phyloP scores from a whole-genome alignment of 192 early-diverging fungal species.

The Backusella parvicylindrica region DNA sequence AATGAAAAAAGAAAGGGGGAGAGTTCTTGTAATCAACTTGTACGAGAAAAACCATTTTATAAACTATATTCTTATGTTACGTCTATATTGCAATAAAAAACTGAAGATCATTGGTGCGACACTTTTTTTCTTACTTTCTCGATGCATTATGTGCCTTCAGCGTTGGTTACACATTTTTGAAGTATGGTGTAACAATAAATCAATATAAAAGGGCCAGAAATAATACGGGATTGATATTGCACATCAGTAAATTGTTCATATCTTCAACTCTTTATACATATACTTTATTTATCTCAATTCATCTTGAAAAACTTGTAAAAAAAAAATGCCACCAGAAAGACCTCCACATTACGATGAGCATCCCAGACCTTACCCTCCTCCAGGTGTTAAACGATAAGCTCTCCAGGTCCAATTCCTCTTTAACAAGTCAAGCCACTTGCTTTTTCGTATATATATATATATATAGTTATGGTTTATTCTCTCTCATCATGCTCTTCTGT shows the following conservation, averaged over 20 bases:
- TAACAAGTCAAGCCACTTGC: neutral
- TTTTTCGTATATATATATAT: neutral
- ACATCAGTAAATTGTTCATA: neutral
- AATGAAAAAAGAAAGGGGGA: neutral
- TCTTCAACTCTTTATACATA: neutral
- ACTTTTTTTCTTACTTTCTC: neutral
- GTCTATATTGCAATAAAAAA: neutral
- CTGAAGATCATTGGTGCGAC: neutral
- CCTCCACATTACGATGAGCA: no score
- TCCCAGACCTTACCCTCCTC: slow-evolving; percentile 29
- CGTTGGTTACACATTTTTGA: neutral
- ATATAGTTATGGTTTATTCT: neutral
- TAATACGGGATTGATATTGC: neutral
- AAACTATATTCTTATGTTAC: neutral
- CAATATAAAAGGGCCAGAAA: neutral
- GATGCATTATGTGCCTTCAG: neutral
- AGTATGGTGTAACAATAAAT: neutral
- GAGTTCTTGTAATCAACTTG: neutral
- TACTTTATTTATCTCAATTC: neutral
- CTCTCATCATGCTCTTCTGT: neutral
- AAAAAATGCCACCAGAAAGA: slow-evolving; percentile 35
- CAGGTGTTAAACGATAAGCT: neutral
- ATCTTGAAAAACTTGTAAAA: neutral
- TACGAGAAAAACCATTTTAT: neutral
- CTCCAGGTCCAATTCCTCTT: neutral